phyloP scores from a whole-genome alignment of 1,284 basidiomycete species.

The Jaminaea rosea region DNA sequence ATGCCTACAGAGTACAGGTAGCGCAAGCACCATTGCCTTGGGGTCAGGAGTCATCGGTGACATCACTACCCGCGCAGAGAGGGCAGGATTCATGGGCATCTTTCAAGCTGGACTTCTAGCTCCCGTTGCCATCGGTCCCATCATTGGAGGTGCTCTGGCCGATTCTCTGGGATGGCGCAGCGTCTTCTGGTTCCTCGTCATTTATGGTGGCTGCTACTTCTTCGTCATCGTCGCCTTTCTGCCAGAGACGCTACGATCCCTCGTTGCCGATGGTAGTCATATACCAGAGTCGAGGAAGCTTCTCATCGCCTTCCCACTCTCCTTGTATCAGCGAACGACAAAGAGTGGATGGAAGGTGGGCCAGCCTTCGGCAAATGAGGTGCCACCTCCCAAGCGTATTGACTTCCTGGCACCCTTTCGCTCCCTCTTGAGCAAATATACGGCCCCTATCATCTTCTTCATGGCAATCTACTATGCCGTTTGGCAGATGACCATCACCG shows the following conservation, averaged over 20 bases:
- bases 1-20: slow-evolving; percentile 54
- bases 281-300: not conserved
- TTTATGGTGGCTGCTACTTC: slow-evolving; percentile 55
- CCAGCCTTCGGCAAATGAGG: not conserved
- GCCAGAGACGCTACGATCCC: slow-evolving; percentile 57
- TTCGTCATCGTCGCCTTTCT: slow-evolving; percentile 55
- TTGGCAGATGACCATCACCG: not conserved
- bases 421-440: not conserved
- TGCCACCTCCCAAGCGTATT: not conserved
- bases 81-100: slow-evolving; percentile 5
- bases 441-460: not conserved
- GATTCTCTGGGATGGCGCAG: not conserved
- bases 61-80: slow-evolving; percentile 14
- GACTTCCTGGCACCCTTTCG: not conserved
- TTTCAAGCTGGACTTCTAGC: not conserved
- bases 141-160: not conserved
- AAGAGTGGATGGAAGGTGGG: not conserved
- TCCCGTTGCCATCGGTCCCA: not conserved
- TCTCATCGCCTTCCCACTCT: not conserved
- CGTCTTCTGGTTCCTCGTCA: slow-evolving; percentile 71
- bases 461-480: not conserved
- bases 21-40: slow-evolving; percentile 51
- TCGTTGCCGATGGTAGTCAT: slow-evolving; percentile 5
- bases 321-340: too few species aligned
- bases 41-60: slow-evolving; percentile 26